Base-by-base conservation (phyloP, 2,329 filamentous ascomycete genomes). In the Dendryphion nanum region DNA sequence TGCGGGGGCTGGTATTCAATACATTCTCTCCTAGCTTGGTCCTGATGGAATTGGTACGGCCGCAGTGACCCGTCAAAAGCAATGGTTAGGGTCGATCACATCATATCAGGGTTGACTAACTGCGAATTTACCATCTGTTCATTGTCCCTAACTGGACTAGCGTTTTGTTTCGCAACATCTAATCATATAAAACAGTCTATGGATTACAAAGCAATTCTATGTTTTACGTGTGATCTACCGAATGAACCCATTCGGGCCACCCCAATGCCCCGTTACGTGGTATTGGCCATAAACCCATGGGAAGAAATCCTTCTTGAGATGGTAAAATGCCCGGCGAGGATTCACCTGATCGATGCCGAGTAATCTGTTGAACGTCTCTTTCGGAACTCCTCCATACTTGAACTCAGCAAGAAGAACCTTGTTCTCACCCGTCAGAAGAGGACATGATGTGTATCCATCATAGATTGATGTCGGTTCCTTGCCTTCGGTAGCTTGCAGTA, bases 231-330 rank as follows among this genome's bases (percentile, higher is more conserved):
- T n/a, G 29, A 33, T 38, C 40, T 44, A 58, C 13, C 40, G 48
- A 20, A 57, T 51, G 26, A 47, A 80, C 0, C 79, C 79, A 55
- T 76, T 78, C 0, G 79, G 77, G 5, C 79, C 79, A 16, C 68
- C 78, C 79, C 80, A 83, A 6, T 69, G 77, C 5, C 79, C 80
- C 63, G 79, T 82, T 5, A 83, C 72, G 72, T 81, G 75, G 24
- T 70, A 72, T 24, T 76, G 73, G 37, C 70, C 73, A 61, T 83
- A 83, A 3, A 83, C 79, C 79, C 79, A 83, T 0, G 80, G 80
- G 62, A 83, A 83, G 51, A 83, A 83, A 52, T 82, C 74, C 64
- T 80, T 83, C 69, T 83, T 83, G 30, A 83, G 48, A 49, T 82
- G 67, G 47, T 79, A 83, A 53, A 83, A 83, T 0, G 73, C 66